Evolutionary conservation across 2,329 filamentous ascomycete species (phyloP).

Genomic region (Pyricularia grisea): DNA sequence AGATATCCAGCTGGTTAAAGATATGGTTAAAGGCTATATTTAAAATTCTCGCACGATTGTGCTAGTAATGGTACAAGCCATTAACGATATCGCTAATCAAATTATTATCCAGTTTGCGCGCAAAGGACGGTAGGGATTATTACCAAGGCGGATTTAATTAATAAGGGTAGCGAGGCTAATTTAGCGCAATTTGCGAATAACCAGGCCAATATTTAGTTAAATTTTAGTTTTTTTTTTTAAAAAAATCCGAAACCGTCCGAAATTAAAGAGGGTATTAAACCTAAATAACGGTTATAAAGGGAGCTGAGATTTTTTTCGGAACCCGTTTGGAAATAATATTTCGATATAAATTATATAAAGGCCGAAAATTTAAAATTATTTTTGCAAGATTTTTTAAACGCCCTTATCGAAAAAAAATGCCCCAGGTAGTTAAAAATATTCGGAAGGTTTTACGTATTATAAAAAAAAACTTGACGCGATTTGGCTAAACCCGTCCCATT

Average conservation of each 20-base stretch:
- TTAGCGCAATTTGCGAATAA: slow-evolving; percentile 35
- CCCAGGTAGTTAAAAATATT: slow-evolving; percentile 32
- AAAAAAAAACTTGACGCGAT: slow-evolving; percentile 25
- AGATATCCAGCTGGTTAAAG: slow-evolving; percentile 22
- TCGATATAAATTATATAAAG: slow-evolving; percentile 30
- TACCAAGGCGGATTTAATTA: slow-evolving; percentile 31
- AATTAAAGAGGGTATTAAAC: slow-evolving; percentile 22
- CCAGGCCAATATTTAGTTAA: slow-evolving; percentile 31
- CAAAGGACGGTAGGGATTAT: slow-evolving; percentile 45
- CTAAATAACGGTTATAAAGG: slow-evolving; percentile 15
- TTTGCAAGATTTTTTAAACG: slow-evolving; percentile 38
- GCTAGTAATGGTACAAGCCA: slow-evolving; percentile 41
- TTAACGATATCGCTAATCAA: slow-evolving; percentile 39
- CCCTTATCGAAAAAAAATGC: slow-evolving; percentile 37
- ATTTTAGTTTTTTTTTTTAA: slow-evolving; percentile 44
- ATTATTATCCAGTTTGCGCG: slow-evolving; percentile 34
- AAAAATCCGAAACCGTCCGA: slow-evolving; percentile 21
- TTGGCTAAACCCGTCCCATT: slow-evolving; percentile 17
- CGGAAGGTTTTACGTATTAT: slow-evolving; percentile 23
- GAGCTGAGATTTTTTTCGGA: no score
- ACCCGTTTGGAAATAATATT: slow-evolving; percentile 24
- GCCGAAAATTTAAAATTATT: slow-evolving; percentile 35
- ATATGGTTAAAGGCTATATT: slow-evolving; percentile 43
- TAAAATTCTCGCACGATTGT: slow-evolving; percentile 46
- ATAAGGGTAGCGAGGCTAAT: slow-evolving; percentile 19